Base-by-base conservation (phyloP, 306 rosid species). In the Senna siamea region DNA sequence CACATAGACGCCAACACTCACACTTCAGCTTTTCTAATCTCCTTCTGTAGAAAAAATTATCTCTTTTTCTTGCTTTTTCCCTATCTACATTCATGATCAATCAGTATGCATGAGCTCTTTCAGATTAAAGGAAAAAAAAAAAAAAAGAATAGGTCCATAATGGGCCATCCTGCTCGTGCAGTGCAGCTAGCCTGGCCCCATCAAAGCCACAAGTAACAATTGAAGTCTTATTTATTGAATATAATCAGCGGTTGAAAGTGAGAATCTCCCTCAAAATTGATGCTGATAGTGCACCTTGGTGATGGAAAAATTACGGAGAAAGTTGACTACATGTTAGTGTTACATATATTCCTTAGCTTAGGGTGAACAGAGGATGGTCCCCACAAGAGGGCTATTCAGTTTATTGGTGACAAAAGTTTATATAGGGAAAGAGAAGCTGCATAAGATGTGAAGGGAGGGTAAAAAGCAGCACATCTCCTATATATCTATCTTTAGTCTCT, bases 161-260 rank as follows among this genome's bases (percentile, higher is more conserved):
- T 43, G 83, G 89, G 89, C 79, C 87, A 65, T 35, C 73, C 89
- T 85, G 82, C 93, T 84, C 93, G 90, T 88, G 93, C 74, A 76
- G 20, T 83, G 78, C 84, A 76, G 81, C 81, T 38, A 74, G 69
- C 61, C 62, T 46, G 72, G 85, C 80, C 77, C 83, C 83, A 76
- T 79, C 46, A 17, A 35, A 64, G 4, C 14, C 18, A 22, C 69
- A 55, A 18, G 12, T 0, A 53, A 52, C 22, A 19, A 19, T 32
- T 20, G 48, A 40, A 22, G 20, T 55, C 35, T 56, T 12, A 11
- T 43, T 43, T 7, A 43, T 22, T 43, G 10, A 44, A 44, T 13
- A 48, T 7, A 44, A 65, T 1, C 17, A 40, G 20, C 50, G 7
- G 34, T 32, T 68, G 28, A 48, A 69, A 17, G n/a, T 67, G 67